Evolutionary conservation across 176 grass and related monocot species (phyloP), one percentile per base, ranked within the genome.

Genomic region (Panicum miliaceum): DNA sequence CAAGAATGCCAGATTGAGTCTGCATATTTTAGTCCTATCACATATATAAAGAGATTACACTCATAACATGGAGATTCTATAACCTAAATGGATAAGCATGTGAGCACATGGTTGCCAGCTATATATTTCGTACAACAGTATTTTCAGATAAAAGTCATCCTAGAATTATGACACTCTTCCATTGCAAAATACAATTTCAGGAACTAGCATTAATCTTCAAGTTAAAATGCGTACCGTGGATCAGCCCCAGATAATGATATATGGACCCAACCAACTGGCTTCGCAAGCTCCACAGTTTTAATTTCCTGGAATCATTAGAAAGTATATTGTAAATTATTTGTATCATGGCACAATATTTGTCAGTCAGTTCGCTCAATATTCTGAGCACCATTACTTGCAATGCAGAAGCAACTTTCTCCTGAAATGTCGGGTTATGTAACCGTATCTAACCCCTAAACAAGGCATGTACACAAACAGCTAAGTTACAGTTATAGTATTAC

Each of bases 181-280:
- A 58, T 22, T 7, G 32, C 20, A 68, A 0, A 67, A 47, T 29
- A 77, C 12, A 68, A 41, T 48, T 50, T 8, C 38, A 2, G 73
- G 64, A 12, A n/a, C 11, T 35, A 47, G 26, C 22, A 67, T 78
- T 58, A 18, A 73, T 48, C 59, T 50, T 76, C 36, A 74, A 19
- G 50, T 52, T 72, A 43, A 59, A 68, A 73, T 68, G 19, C 79
- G 70, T 90, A 98, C 96, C 93, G 81, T 15, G 96, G 96, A 84
- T 98, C 93, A 54, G 87, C 71, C 45, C 93, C 91, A 29, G 96
- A 98, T 62, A 98, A 76, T 80, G 93, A 90, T 75, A 98, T 74
- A 82, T 98, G 93, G 35, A 98, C 91, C 93, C 96, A 98, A 69
- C 96, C 96, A 81, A 90, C 83, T 60, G 96, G 96, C 78, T 95